Evolutionary conservation across 1,284 basidiomycete species (phyloP).

Genomic region (Ceraceosorus guamensis): DNA sequence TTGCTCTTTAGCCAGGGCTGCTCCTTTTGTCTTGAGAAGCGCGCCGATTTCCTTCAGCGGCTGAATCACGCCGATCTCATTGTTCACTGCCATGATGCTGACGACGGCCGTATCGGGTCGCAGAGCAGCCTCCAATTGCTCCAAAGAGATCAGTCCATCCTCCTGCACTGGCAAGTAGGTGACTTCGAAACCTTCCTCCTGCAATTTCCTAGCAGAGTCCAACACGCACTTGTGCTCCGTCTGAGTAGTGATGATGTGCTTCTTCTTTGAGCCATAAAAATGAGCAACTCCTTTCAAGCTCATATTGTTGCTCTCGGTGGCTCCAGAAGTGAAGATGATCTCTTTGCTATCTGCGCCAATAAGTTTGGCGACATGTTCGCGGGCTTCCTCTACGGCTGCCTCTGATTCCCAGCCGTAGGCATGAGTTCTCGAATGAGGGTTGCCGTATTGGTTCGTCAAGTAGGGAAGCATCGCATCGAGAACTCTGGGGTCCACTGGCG

Average conservation of each 20-base stretch:
- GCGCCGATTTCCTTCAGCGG: constrained; percentile 91
- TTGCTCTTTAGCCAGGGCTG: constrained; percentile 62
- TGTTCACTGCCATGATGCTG: constrained; percentile 98
- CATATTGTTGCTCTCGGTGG: constrained; percentile 98
- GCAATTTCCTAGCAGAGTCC: constrained; percentile 89
- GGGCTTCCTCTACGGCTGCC: constrained; percentile 80
- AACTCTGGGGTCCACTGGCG: constrained; percentile 93
- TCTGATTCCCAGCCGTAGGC: constrained; percentile 99
- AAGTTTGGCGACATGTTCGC: constrained; percentile 80
- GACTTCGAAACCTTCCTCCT: constrained; percentile 94
- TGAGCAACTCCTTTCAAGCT: constrained; percentile 91
- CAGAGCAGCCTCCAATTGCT: constrained; percentile 70
- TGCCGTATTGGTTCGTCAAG: constrained; percentile 92
- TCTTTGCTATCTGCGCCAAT: constrained; percentile 94
- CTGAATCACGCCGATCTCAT: constrained; percentile 98
- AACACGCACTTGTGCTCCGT: constrained; percentile 96
- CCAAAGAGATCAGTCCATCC: constrained; percentile 74
- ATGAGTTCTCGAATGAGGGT: constrained; percentile 95
- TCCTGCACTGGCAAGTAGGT: constrained; percentile 89
- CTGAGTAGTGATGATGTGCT: constrained; percentile 56
- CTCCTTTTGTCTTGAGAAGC: constrained; percentile 55
- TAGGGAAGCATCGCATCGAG: constrained; percentile 95
- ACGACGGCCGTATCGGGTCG: constrained; percentile 75
- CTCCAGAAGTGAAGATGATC: constrained; percentile 94
- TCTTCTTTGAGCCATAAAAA: constrained; percentile 55